A percentile compares a stretch with the other conserved stretches of the same genome.
These are phyloP conservation scores for Botrytis tulipae DNA, from an alignment of 2,329 filamentous ascomycete genomes.

Conservation along the genomic window DNA sequence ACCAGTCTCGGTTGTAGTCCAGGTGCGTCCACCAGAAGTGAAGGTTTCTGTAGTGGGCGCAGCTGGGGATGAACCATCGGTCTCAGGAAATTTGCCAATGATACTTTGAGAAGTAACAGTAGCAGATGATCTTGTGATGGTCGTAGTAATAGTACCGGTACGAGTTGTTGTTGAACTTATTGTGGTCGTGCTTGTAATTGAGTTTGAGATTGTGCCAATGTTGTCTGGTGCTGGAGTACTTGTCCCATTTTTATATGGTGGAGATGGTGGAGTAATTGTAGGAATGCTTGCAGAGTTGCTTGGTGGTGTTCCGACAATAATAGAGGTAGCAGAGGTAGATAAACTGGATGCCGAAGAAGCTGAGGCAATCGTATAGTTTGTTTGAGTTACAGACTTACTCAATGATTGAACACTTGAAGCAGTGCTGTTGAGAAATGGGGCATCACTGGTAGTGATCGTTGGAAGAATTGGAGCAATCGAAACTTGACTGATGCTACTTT, in stretches of 20 bases:
- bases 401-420: neutral
- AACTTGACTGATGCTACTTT: neutral
- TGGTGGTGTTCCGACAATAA: neutral
- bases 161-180: neutral
- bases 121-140: neutral
- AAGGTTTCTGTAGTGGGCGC: neutral
- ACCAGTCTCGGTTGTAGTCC: constrained; percentile 15
- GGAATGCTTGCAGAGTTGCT: neutral
- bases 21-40: constrained; percentile 14
- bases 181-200: constrained; percentile 8
- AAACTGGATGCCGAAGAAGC: neutral
- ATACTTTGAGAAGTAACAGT: constrained; percentile 11
- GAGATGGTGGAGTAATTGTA: neutral
- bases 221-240: neutral
- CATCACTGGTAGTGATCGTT: neutral
- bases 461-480: neutral
- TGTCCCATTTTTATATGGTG: neutral
- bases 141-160: constrained; percentile 3
- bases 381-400: neutral
- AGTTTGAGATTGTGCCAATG: neutral
- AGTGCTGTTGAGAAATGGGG: neutral
- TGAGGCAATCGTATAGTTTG: neutral
- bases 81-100: constrained; percentile 2
- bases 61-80: neutral
- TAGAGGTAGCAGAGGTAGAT: neutral